These are phyloP conservation scores for Dactylonectria estremocensis DNA, from an alignment of 2,329 filamentous ascomycete species.

Conservation along the genomic window DNA sequence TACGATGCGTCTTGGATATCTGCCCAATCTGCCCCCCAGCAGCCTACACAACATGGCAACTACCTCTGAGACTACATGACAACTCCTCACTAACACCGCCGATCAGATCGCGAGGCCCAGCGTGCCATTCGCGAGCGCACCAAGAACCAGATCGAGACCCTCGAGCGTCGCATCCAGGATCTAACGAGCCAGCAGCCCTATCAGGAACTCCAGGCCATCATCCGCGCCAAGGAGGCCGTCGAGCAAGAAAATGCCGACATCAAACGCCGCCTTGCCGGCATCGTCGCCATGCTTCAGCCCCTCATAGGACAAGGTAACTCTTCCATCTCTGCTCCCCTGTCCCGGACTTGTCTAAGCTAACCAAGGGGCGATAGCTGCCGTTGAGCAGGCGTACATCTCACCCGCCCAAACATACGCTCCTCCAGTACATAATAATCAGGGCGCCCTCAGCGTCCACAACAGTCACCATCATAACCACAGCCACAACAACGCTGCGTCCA, in stretches of 20 bases:
- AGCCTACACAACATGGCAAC: background rate
- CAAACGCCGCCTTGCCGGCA: slow-evolving; percentile 75
- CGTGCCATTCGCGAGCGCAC: slow-evolving; percentile 88
- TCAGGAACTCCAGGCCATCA: slow-evolving; percentile 83
- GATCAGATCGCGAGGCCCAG: slow-evolving; percentile 86
- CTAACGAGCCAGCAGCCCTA: slow-evolving; percentile 86
- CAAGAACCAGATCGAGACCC: slow-evolving; percentile 81
- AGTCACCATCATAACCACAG: slow-evolving; percentile 41
- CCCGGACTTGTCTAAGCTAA: slow-evolving; percentile 13
- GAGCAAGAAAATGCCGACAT: slow-evolving; percentile 87
- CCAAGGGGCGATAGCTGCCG: slow-evolving; percentile 37
- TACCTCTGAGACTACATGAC: slow-evolving; percentile 5
- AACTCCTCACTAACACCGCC: slow-evolving; percentile 35
- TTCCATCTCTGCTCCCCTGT: background rate
- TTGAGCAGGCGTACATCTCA: slow-evolving; percentile 53
- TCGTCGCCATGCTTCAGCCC: slow-evolving; percentile 76
- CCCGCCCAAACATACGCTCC: slow-evolving; percentile 49
- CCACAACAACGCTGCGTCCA: slow-evolving; percentile 45
- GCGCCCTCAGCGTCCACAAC: slow-evolving; percentile 36
- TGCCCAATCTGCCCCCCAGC: background rate
- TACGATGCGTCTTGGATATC: background rate
- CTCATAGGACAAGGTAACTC: slow-evolving; percentile 59
- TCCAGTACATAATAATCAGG: slow-evolving; percentile 40
- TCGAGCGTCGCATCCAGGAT: slow-evolving; percentile 81
- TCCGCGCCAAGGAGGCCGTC: slow-evolving; percentile 83